Evolutionary conservation across 148 eudicot species (phyloP), one percentile per base, ranked within the genome.

Genomic region (Simmondsia chinensis): DNA sequence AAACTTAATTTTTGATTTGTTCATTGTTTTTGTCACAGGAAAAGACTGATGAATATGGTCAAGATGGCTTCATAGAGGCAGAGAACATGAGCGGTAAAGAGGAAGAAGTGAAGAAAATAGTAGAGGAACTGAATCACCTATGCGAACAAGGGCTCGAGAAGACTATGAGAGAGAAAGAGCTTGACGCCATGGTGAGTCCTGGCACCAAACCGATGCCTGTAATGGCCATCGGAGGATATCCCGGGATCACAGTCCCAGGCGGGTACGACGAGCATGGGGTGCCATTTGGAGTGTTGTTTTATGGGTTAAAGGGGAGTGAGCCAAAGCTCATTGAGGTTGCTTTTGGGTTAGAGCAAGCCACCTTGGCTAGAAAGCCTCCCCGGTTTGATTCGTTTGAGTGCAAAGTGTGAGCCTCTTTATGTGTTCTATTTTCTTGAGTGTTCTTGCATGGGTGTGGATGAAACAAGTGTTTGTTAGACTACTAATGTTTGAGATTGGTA

Each of bases 111-210:
- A 38, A 27, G 37, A 20, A 54, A 12, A 66, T 70, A 29, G 12
- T 52, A n/a, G 40, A 44, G 29, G 47, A 57, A 1, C 39, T 74
- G 3, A 48, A 52, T 14, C 36, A 51, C 50, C 45, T 65, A 20
- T 56, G 62, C 16, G 29, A 51, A 44, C 65, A 57, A 35, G 79
- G 75, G 7, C 61, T 73, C 12, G 61, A 47, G 61, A 73, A 60
- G 36, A 33, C 61, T 62, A 69, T 69, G 71, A 46, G 20, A 9
- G 65, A 65, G 12, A 69, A 69, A 33, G 33, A 57, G 19, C 7
- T 74, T 11, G 75, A 74, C 15, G 79, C 79, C 10, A 50, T 74
- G 75, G 72, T 69, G 65, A 61, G 38, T 26, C 75, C 79, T 0
- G 52, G 61, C 9, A 62, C 58, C 8, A 63, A 52, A 54, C 55